Base-by-base conservation (phyloP, 2,329 filamentous ascomycete genomes). In the Diaporthe vaccinii region DNA sequence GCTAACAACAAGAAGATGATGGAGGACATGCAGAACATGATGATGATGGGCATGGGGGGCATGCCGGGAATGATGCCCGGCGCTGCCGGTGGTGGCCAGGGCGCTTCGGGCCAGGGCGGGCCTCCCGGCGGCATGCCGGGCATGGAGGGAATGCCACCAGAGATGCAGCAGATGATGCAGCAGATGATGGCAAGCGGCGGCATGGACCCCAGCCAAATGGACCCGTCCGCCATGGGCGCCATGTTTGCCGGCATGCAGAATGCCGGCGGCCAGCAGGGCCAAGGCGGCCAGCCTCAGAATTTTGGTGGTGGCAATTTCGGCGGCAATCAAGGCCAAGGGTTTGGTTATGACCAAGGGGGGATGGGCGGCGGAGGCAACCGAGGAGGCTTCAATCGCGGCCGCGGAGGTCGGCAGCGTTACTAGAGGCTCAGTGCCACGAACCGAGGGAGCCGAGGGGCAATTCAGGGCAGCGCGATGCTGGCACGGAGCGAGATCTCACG, bases 1-100 rank as follows among this genome's bases (percentile, higher is more conserved):
- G 86, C 87, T 72, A 91, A 89, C 78, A 91, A 91, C 79, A 96
- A 97, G 85, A 98, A 96, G 87, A 94, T 93, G 90, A 90, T 93
- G 84, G 91, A 93, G 77, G 91, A 93, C 55, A 90, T 93, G 85
- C 90, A 90, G 79, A 89, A 84, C 82, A 92, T 93, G 90, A 92
- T 93, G 90, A 92, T 93, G 90, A 89, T 90, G 84, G 75, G 57
- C 67, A 62, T 61, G 53, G 84, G 85, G 25, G 87, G 87, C 55
- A 84, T 84, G 78, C 78, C 78, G 3, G 78, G 75, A 46, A 84
- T 85, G 82, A 78, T 79, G 76, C 81, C 79, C 17, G 83, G 82
- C 5, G 84, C 81, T 28, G 81, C 78, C 55, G 80, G 77, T 34
- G 77, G 76, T 8, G 81, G 76, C 8, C 79, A 78, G 17, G 78